Evolutionary conservation across 2,329 filamentous ascomycete genomes (phyloP).

Genomic region (Ophiosphaerella herpotricha): DNA sequence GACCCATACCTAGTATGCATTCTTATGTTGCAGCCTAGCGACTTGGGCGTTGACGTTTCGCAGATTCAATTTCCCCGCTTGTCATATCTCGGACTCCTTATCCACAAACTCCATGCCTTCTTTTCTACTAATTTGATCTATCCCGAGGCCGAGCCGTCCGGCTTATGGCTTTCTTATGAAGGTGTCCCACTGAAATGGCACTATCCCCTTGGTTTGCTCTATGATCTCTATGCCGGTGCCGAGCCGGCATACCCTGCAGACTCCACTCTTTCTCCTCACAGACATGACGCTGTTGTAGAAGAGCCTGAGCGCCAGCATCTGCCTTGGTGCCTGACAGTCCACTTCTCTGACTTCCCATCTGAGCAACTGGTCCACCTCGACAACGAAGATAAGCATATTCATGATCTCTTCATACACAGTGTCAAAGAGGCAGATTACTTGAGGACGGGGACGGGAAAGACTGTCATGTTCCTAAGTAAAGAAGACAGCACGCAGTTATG

Average conservation of each 20-base stretch:
- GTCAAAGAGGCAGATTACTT: conserved; percentile 86
- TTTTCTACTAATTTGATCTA: conserved; percentile 64
- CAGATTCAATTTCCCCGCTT: conserved; percentile 67
- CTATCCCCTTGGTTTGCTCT: conserved; percentile 70
- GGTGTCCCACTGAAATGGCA: conserved; percentile 73
- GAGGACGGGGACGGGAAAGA: conserved; percentile 83
- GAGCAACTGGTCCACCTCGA: conserved; percentile 64
- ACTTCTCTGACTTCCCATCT: conserved; percentile 63
- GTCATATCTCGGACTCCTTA: conserved; percentile 70
- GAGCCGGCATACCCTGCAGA: conserved; percentile 49
- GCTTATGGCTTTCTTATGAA: conserved; percentile 70
- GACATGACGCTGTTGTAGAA: conserved; percentile 22
- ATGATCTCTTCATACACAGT: conserved; percentile 70
- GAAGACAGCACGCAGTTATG: conserved; percentile 82
- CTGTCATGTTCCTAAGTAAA: conserved; percentile 87
- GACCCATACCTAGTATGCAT: conserved; percentile 62
- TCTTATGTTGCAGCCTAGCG: conserved; percentile 3
- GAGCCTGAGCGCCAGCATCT: conserved; percentile 33
- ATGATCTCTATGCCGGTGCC: conserved; percentile 68
- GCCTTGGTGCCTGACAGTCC: conserved; percentile 67
- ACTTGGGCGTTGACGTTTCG: conserved; percentile 2
- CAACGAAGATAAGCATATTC: conserved; percentile 58
- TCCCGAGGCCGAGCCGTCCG: conserved; percentile 55
- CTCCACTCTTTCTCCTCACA: conserved; percentile 11
- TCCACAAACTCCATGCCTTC: conserved; percentile 66